phyloP scores from a whole-genome alignment of 2,329 filamentous ascomycete genomes.

The Aureobasidium zeae region DNA sequence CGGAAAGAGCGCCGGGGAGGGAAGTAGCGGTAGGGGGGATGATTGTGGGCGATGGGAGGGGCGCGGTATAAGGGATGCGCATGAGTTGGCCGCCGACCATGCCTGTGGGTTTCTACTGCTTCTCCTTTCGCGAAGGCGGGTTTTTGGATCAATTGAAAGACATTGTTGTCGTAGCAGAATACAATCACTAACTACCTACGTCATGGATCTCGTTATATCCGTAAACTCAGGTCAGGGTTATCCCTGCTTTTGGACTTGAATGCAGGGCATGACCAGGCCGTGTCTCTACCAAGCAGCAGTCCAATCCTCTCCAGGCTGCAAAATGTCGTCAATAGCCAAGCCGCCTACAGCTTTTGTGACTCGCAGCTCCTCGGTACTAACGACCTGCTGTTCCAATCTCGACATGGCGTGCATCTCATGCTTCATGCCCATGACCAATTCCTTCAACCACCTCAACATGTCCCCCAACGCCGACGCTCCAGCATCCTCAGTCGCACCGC shows the following conservation, averaged over 20 bases:
- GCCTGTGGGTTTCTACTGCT: not conserved
- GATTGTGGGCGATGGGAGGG: constrained; percentile 65
- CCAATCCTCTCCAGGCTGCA: constrained; percentile 9
- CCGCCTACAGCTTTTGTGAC: constrained; percentile 34
- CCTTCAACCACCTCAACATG: constrained; percentile 4
- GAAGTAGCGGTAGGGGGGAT: constrained; percentile 64
- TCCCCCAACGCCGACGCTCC: constrained; percentile 1
- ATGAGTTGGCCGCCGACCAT: constrained; percentile 42
- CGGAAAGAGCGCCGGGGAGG: constrained; percentile 62
- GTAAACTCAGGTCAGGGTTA: not conserved
- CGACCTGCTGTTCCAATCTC: constrained; percentile 10
- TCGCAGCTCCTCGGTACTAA: constrained; percentile 9
- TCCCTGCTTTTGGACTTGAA: not conserved
- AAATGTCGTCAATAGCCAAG: not conserved
- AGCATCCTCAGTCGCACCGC: not conserved
- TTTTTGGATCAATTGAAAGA: too few species aligned
- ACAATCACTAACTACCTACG: too few species aligned
- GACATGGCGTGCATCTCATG: constrained; percentile 10
- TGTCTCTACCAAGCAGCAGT: constrained; percentile 1
- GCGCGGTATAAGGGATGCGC: constrained; percentile 83
- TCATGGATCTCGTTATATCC: constrained; percentile 11
- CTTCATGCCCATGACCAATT: constrained; percentile 6
- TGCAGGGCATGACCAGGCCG: not conserved
- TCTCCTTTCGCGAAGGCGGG: not conserved
- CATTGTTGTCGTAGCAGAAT: too few species aligned